These are phyloP conservation scores for Aspergillus panamensis DNA, from an alignment of 495 filamentous ascomycete genomes.

Conservation along the genomic window DNA sequence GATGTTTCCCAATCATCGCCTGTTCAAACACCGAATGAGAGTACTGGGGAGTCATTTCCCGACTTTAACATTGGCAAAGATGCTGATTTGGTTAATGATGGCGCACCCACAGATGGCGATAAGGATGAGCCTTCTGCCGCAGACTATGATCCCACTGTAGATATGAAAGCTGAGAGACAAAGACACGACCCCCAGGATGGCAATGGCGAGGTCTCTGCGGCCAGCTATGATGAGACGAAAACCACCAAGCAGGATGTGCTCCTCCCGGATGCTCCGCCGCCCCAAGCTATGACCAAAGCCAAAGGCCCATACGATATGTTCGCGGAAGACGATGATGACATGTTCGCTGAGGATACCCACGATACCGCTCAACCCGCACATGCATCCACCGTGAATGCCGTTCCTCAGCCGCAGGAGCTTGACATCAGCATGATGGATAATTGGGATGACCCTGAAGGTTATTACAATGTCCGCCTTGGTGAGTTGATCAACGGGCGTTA, in stretches of 20 bases:
- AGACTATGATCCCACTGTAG: constrained; percentile 89
- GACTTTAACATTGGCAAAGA: constrained; percentile 55
- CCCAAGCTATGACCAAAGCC: constrained; percentile 30
- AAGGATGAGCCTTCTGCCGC: constrained; percentile 86
- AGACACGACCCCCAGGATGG: constrained; percentile 63
- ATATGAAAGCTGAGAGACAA: constrained; percentile 85
- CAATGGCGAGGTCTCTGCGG: constrained; percentile 54
- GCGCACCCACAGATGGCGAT: constrained; percentile 51
- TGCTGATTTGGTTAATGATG: constrained; percentile 63
- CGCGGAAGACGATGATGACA: constrained; percentile 84
- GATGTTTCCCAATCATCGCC: constrained; percentile 31
- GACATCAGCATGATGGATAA: constrained; percentile 86
- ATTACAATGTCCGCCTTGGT: constrained; percentile 87
- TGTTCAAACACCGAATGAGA: constrained; percentile 45
- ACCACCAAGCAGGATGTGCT: constrained; percentile 54
- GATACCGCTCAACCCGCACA: constrained; percentile 39
- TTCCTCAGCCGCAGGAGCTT: constrained; percentile 60
- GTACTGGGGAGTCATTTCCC: constrained; percentile 48
- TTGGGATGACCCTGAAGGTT: constrained; percentile 90
- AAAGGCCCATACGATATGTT: constrained; percentile 91
- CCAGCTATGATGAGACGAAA: constrained; percentile 59
- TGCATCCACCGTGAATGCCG: constrained; percentile 44
- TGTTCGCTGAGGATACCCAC: constrained; percentile 68
- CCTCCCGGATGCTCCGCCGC: constrained; percentile 43
- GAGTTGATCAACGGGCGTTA: constrained; percentile 88